phyloP scores from a whole-genome alignment of 345 rosid species.

The Combretum micranthum region DNA sequence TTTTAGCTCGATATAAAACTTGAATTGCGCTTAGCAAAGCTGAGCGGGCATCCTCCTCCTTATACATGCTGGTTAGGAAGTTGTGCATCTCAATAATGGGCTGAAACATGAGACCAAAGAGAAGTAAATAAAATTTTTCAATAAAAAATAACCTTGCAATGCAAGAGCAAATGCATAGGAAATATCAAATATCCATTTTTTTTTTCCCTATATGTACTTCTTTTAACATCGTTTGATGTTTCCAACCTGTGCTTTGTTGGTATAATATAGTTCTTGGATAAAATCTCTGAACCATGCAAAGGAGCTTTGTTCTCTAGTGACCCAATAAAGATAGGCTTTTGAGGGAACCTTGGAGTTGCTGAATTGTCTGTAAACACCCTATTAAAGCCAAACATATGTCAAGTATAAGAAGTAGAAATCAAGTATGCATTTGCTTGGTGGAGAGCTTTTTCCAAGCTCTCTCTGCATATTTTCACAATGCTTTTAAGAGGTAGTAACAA shows the following conservation, averaged over 20 bases:
- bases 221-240: too few species aligned
- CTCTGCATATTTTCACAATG: too few species aligned
- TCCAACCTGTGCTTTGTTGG: too few species aligned
- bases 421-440: too few species aligned
- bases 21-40: conserved; percentile 34
- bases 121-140: too few species aligned
- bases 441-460: too few species aligned
- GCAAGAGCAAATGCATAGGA: background rate
- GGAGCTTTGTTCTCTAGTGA: conserved; percentile 55
- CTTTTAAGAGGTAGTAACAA: too few species aligned
- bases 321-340: conserved; percentile 55
- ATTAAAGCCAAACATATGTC: background rate
- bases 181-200: conserved; percentile 20
- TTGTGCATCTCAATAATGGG: conserved; percentile 34
- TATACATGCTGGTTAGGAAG: conserved; percentile 35
- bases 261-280: conserved; percentile 17
- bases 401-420: background rate
- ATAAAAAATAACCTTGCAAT: background rate
- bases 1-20: conserved; percentile 27
- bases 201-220: conserved; percentile 11
- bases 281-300: conserved; percentile 48
- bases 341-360: conserved; percentile 22
- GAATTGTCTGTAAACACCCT: conserved; percentile 18
- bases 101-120: conserved; percentile 6
- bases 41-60: conserved; percentile 44